Evolutionary conservation across 768 basidiomycete species (phyloP).

Genomic region (Clavaria fumosa): DNA sequence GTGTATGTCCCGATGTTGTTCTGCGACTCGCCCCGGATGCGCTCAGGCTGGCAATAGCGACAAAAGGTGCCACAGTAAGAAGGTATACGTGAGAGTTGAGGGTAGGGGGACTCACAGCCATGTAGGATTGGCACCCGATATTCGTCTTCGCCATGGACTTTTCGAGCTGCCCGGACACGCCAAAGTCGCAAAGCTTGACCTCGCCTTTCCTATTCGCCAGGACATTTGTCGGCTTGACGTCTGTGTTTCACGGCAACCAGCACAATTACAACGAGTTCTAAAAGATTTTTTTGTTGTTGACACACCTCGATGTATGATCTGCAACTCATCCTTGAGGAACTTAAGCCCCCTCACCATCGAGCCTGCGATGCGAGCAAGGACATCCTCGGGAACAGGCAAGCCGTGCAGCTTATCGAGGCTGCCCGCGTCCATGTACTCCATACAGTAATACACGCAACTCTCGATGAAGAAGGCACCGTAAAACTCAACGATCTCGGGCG

Average conservation of each 20-base stretch:
- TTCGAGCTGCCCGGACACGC: slow-evolving; percentile 96
- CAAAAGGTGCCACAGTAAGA: not conserved
- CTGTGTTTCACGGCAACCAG: slow-evolving; percentile 21
- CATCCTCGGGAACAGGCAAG: slow-evolving; percentile 57
- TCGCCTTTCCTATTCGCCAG: slow-evolving; percentile 79
- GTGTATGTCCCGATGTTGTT: slow-evolving; percentile 82
- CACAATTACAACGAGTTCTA: slow-evolving; percentile 5
- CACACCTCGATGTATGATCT: slow-evolving; percentile 50
- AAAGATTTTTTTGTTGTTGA: no score
- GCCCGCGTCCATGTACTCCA: slow-evolving; percentile 99
- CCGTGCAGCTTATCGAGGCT: slow-evolving; percentile 70
- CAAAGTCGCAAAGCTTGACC: slow-evolving; percentile 95
- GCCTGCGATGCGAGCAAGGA: slow-evolving; percentile 66
- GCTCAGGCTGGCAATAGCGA: slow-evolving; percentile 74
- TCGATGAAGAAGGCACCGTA: slow-evolving; percentile 99
- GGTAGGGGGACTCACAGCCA: slow-evolving; percentile 57
- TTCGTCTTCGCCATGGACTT: slow-evolving; percentile 95
- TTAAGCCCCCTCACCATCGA: slow-evolving; percentile 81
- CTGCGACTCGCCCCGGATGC: slow-evolving; percentile 88
- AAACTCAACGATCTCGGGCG: slow-evolving; percentile 91
- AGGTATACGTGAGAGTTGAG: slow-evolving; percentile 1
- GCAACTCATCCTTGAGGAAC: slow-evolving; percentile 89
- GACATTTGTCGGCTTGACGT: slow-evolving; percentile 91
- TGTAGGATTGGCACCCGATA: slow-evolving; percentile 96
- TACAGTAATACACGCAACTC: slow-evolving; percentile 99